Evolutionary conservation across 2,329 filamentous ascomycete genomes (phyloP).

Genomic region (Hypoxylon sp.): DNA sequence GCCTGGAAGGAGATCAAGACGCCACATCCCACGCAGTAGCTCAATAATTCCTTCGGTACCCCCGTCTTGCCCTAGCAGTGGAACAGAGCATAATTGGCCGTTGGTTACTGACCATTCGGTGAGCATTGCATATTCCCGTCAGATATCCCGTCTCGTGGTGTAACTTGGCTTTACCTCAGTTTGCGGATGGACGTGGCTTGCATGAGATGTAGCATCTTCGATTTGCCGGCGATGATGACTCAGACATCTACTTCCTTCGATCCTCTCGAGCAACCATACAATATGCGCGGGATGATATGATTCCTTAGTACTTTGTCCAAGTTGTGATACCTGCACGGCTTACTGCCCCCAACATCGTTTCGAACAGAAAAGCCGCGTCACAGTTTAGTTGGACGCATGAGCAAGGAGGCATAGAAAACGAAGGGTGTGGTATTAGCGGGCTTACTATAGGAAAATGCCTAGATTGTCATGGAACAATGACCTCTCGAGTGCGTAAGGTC

Average conservation of each 20-base stretch:
- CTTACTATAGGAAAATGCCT: conserved; percentile 9
- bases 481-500: too few species aligned
- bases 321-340: neutral
- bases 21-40: neutral
- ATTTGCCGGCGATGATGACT: conserved; percentile 10
- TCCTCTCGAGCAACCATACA: neutral
- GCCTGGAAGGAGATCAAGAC: neutral
- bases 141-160: conserved; percentile 22
- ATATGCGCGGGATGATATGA: conserved; percentile 12
- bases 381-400: conserved; percentile 6
- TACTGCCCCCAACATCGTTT: conserved; percentile 3
- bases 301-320: neutral
- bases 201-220: conserved; percentile 2
- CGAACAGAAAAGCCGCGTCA: neutral
- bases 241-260: conserved; percentile 17
- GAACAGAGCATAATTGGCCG: neutral
- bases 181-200: conserved; percentile 5
- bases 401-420: conserved; percentile 7
- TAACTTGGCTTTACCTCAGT: conserved; percentile 6
- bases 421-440: conserved; percentile 20
- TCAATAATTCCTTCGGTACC: neutral
- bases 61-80: neutral
- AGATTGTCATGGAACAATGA: neutral
- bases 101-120: conserved; percentile 13
- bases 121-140: conserved; percentile 4